Base-by-base conservation (phyloP, 2,329 filamentous ascomycete species). In the Xylariales sp. region DNA sequence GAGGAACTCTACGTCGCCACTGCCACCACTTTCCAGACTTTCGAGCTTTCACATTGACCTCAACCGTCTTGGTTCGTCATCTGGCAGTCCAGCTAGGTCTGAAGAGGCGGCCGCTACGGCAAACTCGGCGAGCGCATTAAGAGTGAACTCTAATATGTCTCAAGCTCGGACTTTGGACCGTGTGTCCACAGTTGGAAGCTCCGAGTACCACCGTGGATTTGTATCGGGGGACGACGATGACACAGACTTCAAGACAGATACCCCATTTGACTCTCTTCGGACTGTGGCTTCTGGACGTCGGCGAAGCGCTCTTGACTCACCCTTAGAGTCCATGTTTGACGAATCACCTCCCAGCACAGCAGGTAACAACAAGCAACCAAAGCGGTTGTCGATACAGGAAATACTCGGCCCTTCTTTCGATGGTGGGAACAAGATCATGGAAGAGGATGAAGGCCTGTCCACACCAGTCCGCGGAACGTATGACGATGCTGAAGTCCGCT, bases 241-340 rank as follows among this genome's bases (percentile, higher is more conserved):
- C 53, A 82, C 80, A n/a, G 85, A 88, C 58, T 80, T 84, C 55
- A 83, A 81, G 63, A 88, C 84, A 59, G 86, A 90, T 53, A 86
- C 80, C 14, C 72, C 85, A 42, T 89, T 81, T 61, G 86, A 90
- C 65, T 89, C 86, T 21, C 64, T 88, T 51, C 81, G 84, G 40
- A 89, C 86, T 12, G 72, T 76, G 45, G 82, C 76, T 28, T 88
- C 84, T 8, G 74, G 76, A 46, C 84, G 81, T 47, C n/a, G n/a
- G n/a, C 72, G 76, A 40, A 78, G 81, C 45, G 77, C 79, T 24
- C 74, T 80, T 34, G 80, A 87, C 56, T 84, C 83, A 20, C 84
- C 85, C 12, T 68, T 89, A 37, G 85, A 89, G 55, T 86, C 80
- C 18, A 86, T 89, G 70, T 90, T 89, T 60, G 85, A 90, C 62